These are phyloP conservation scores for Trichoderma gracile DNA, from an alignment of 2,329 filamentous ascomycete species.

Conservation along the genomic window DNA sequence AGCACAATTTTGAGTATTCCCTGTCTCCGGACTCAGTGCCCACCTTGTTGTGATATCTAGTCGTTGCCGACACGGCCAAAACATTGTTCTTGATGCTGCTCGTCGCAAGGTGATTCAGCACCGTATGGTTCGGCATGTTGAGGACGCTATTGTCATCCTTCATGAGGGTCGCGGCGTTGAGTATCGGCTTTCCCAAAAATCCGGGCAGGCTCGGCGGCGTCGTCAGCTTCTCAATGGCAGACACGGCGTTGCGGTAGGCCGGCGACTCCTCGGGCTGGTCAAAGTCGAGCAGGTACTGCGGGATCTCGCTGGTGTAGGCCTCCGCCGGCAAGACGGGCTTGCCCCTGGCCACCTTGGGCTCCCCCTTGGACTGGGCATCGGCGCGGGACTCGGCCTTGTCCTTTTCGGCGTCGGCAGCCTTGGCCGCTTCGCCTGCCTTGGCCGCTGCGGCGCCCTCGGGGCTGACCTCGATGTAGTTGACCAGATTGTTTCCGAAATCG, in stretches of 20 bases:
- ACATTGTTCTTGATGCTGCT: conserved; percentile 98
- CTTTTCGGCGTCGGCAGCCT: conserved; percentile 25
- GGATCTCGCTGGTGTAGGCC: conserved; percentile 72
- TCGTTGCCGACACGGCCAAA: conserved; percentile 91
- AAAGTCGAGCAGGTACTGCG: conserved; percentile 81
- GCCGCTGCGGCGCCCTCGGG: conserved; percentile 64
- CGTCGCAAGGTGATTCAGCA: conserved; percentile 93
- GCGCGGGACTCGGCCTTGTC: conserved; percentile 19
- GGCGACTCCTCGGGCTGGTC: conserved; percentile 80
- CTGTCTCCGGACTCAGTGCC: conserved; percentile 29
- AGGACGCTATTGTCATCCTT: conserved; percentile 98
- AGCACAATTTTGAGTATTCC: not conserved
- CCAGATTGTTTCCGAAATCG: conserved; percentile 95
- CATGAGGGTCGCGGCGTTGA: conserved; percentile 87
- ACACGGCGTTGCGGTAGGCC: conserved; percentile 71
- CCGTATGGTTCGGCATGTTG: conserved; percentile 95
- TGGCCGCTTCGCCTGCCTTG: conserved; percentile 29
- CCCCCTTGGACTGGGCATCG: conserved; percentile 42
- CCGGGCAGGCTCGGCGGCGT: conserved; percentile 83
- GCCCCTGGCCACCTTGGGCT: conserved; percentile 49
- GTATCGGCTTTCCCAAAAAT: conserved; percentile 89
- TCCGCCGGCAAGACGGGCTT: conserved; percentile 58
- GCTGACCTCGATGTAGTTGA: conserved; percentile 96
- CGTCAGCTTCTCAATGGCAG: conserved; percentile 75
- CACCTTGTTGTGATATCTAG: conserved; percentile 95